Evolutionary conservation across 148 eudicot species (phyloP), one percentile per base, ranked within the genome.

Genomic region (Nyssa sinensis): DNA sequence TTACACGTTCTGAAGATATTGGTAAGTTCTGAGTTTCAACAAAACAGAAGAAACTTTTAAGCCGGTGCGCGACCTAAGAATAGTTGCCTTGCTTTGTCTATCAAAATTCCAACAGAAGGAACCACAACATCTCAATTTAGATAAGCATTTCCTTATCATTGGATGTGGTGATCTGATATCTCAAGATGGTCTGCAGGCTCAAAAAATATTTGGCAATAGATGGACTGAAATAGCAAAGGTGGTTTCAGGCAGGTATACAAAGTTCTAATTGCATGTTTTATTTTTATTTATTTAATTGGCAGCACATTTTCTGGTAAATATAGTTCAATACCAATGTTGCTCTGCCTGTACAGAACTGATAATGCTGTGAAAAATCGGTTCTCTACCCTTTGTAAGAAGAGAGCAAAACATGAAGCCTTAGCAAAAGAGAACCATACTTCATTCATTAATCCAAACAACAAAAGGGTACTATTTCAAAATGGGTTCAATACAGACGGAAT

Each of bases 171-270:
- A 63, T 70, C 64, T 70, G 4, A 77, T 10, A 64, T 47, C 44
- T 61, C 49, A 66, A 66, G 66, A 29, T 78, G 75, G 44, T 79
- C 47, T 88, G 84, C 92, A 94, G 98, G 97, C 98, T 41, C 98
- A 94, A 66, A 90, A 87, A 87, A 81, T 88, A 68, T 94, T 82
- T 83, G 98, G 98, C 35, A 94, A 94, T 79, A 86, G 93, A 84
- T 92, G 98, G 98, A 94, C 98, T 70, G 98, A 92, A 77, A 94
- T 94, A 77, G 98, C 98, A 30, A 94, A 94, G 88, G 97, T 94
- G 73, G 98, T 94, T 66, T 92, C 98, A 2, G 98, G 98, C 65
- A 86, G 98, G 98, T 94, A 86, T 65, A 69, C 51, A 17, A 57
- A 76, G 57, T 32, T 70, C 21, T 4, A n/a, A 31, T 55, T 55